Conservation (phyloP, 108 stramenopile species). For the Cylindrotheca fusiformis region DNA sequence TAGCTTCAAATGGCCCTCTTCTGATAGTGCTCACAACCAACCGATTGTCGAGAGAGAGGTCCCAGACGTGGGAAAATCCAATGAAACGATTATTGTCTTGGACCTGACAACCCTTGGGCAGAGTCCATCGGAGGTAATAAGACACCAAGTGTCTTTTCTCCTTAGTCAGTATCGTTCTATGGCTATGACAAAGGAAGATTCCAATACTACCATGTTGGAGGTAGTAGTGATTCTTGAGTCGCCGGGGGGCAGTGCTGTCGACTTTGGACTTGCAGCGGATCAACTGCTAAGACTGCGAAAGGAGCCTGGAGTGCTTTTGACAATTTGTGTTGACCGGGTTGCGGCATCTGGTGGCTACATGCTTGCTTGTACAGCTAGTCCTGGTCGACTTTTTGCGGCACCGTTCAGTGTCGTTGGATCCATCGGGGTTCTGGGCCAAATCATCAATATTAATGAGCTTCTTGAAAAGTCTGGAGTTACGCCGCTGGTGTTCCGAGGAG, state of each 20-base stretch:
- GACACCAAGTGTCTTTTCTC: conserved; percentile 75
- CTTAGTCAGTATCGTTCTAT: conserved; percentile 25
- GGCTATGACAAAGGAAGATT: conserved; percentile 6
- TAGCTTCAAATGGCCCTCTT: conserved; percentile 23
- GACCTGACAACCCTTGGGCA: conserved; percentile 61
- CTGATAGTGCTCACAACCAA: neutral
- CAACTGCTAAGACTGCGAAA: conserved; percentile 66
- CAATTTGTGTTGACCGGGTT: conserved; percentile 68
- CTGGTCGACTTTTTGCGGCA: conserved; percentile 65
- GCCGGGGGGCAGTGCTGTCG: conserved; percentile 68
- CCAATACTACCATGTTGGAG: conserved; percentile 36
- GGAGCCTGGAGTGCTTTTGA: conserved; percentile 57
- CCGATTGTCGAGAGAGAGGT: neutral
- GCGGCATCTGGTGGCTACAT: conserved; percentile 79
- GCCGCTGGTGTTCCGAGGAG: conserved; percentile 69
- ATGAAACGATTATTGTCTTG: conserved; percentile 56
- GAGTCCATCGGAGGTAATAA: conserved; percentile 21
- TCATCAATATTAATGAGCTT: conserved; percentile 63
- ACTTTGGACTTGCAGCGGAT: conserved; percentile 73
- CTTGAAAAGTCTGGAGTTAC: conserved; percentile 63
- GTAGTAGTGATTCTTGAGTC: conserved; percentile 73
- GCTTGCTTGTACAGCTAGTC: conserved; percentile 72
- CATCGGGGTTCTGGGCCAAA: conserved; percentile 77
- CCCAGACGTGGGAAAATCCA: conserved; percentile 11
- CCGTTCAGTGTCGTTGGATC: conserved; percentile 80